Evolutionary conservation across 2,329 filamentous ascomycete species (phyloP).

Genomic region (Capronia coronata): DNA sequence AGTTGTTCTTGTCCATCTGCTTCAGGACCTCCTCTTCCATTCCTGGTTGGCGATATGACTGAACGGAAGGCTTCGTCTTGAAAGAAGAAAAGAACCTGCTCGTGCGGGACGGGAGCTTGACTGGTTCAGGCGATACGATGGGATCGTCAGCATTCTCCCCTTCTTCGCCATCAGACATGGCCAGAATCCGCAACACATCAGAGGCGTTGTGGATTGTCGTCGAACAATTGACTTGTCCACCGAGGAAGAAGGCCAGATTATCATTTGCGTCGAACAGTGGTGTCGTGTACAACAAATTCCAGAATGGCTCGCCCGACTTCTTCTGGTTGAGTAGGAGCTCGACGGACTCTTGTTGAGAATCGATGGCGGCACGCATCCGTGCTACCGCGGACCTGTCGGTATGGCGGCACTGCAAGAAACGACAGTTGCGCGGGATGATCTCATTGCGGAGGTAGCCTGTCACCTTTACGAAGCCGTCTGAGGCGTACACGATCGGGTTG

Average conservation of each 20-base stretch:
- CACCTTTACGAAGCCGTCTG: slow-evolving; percentile 48
- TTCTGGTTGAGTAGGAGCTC: slow-evolving; percentile 50
- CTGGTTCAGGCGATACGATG: not conserved
- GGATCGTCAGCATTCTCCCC: slow-evolving; percentile 5
- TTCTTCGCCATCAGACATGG: slow-evolving; percentile 30
- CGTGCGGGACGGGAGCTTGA: slow-evolving; percentile 27
- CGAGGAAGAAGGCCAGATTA: slow-evolving; percentile 48
- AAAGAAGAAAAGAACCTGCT: slow-evolving; percentile 36
- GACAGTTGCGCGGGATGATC: slow-evolving; percentile 46
- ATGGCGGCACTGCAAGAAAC: slow-evolving; percentile 45
- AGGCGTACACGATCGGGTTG: slow-evolving; percentile 47
- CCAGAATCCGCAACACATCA: slow-evolving; percentile 49
- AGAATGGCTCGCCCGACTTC: slow-evolving; percentile 49
- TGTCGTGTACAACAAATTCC: slow-evolving; percentile 52
- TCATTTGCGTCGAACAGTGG: slow-evolving; percentile 48
- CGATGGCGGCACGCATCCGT: slow-evolving; percentile 41
- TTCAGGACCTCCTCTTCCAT: slow-evolving; percentile 40
- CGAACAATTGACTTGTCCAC: slow-evolving; percentile 53
- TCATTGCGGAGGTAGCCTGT: slow-evolving; percentile 47
- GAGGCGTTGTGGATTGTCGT: slow-evolving; percentile 46
- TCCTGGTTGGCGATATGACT: slow-evolving; percentile 32
- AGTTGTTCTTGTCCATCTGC: slow-evolving; percentile 33
- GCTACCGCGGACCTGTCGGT: slow-evolving; percentile 41
- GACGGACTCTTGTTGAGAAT: slow-evolving; percentile 41
- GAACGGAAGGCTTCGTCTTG: slow-evolving; percentile 20